phyloP scores from a whole-genome alignment of 371 early-diverging fungal genomes.

The Dentiscutata heterogama region DNA sequence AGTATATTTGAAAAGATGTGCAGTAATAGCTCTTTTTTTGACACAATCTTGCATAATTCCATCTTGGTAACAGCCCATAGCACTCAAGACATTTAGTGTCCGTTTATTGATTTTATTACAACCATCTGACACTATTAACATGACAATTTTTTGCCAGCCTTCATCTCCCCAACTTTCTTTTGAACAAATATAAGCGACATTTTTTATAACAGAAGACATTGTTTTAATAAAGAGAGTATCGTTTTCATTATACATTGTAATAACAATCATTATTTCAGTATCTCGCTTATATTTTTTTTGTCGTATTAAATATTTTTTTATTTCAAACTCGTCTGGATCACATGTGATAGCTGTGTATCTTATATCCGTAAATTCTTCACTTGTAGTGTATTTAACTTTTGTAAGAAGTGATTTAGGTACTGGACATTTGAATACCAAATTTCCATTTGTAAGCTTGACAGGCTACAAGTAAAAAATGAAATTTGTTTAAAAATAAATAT shows the following conservation, averaged over 20 bases:
- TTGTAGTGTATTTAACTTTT: constrained; percentile 21
- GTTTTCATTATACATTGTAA: constrained; percentile 94
- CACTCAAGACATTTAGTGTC: constrained; percentile 77
- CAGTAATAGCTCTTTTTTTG: constrained; percentile 68
- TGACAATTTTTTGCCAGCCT: constrained; percentile 88
- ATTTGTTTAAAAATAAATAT: too few species aligned
- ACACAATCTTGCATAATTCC: constrained; percentile 78
- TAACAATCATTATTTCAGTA: constrained; percentile 91
- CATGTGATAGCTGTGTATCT: constrained; percentile 88
- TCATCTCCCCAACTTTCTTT: constrained; percentile 79
- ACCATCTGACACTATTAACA: constrained; percentile 81
- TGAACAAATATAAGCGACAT: constrained; percentile 81
- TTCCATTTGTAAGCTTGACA: too few species aligned
- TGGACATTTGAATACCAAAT: too few species aligned
- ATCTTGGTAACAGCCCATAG: constrained; percentile 89
- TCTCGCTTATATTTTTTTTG: constrained; percentile 79
- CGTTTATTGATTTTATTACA: constrained; percentile 74
- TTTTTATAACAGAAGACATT: constrained; percentile 79
- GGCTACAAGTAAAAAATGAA: too few species aligned
- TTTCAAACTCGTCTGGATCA: constrained; percentile 85
- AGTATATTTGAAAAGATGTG: constrained; percentile 94
- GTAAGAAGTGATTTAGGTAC: too few species aligned
- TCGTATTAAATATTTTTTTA: constrained; percentile 80
- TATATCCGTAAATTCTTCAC: constrained; percentile 79
- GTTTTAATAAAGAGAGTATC: constrained; percentile 83